A percentile compares a stretch with the other conserved stretches of the same genome.
Evolutionary conservation across 2,329 filamentous ascomycete genomes (phyloP).

Genomic region (Colletotrichum chrysophilum): DNA sequence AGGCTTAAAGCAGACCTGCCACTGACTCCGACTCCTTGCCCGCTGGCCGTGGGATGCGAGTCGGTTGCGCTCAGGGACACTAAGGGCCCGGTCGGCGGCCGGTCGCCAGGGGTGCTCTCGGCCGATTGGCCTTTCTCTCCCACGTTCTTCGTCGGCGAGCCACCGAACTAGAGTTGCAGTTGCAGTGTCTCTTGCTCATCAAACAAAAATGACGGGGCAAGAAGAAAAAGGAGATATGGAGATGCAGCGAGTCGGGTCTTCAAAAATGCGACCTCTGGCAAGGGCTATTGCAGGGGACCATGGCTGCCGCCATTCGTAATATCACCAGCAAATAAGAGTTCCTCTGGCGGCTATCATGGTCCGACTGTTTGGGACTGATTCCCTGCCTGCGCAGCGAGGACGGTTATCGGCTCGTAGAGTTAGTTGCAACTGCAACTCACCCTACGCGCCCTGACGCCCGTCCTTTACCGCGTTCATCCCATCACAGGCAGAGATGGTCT

Average conservation of each 20-base stretch:
- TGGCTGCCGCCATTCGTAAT: neutral
- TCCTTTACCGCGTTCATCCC: neutral
- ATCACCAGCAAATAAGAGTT: neutral
- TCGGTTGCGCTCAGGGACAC: neutral
- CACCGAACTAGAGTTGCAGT: neutral
- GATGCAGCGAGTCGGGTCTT: neutral
- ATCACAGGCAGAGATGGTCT: neutral
- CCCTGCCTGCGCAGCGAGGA: neutral
- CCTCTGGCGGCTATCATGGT: neutral
- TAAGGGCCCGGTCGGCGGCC: neutral
- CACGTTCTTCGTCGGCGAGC: neutral
- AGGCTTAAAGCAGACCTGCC: neutral
- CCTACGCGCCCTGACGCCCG: neutral
- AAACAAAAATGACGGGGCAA: neutral
- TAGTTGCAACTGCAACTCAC: neutral
- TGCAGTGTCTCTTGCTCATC: neutral
- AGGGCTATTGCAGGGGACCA: neutral
- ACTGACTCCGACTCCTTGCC: neutral
- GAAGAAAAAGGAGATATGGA: neutral
- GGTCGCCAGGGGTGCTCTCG: neutral
- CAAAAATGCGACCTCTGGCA: neutral
- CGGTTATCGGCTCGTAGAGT: neutral
- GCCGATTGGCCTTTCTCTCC: conserved; percentile 2
- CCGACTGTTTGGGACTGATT: neutral
- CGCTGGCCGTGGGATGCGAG: neutral